These are phyloP conservation scores for Abrus precatorius DNA, from an alignment of 306 rosid species.

Conservation along the genomic window DNA sequence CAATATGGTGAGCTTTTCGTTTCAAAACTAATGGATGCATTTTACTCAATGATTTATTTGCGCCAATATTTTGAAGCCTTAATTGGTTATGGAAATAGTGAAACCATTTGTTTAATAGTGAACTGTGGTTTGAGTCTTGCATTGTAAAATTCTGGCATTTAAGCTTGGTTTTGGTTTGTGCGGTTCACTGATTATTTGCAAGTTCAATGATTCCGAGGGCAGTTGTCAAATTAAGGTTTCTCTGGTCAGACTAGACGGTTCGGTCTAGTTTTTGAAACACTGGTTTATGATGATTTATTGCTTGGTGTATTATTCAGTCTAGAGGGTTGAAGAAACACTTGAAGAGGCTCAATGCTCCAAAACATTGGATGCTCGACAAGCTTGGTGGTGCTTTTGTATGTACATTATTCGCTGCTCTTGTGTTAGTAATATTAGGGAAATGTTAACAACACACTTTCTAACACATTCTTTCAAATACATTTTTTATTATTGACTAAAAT, in stretches of 20 bases:
- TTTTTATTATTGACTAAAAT: too few relatives aligned
- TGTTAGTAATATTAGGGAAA: neutral
- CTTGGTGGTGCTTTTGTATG: constrained; percentile 68
- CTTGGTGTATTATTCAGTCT: constrained; percentile 54
- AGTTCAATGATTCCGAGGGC: neutral
- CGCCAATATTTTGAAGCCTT: too few relatives aligned
- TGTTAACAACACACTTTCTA: too few relatives aligned
- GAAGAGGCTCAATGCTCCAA: constrained; percentile 83
- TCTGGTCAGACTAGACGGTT: neutral
- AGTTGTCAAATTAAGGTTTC: neutral
- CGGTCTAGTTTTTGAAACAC: neutral
- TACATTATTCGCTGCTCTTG: neutral
- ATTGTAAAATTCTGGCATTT: neutral
- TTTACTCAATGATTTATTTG: neutral
- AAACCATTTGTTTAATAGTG: neutral
- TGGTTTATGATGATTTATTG: neutral
- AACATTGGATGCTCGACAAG: constrained; percentile 86
- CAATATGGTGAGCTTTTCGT: neutral
- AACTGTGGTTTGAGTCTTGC: neutral
- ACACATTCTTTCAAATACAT: too few relatives aligned
- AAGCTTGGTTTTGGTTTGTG: neutral
- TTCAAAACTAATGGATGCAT: neutral
- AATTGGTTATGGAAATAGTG: too few relatives aligned
- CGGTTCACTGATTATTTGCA: neutral
- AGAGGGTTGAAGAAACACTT: constrained; percentile 81